Conservation (phyloP, 495 filamentous ascomycete genomes). For the Rhypophila decipiens region DNA sequence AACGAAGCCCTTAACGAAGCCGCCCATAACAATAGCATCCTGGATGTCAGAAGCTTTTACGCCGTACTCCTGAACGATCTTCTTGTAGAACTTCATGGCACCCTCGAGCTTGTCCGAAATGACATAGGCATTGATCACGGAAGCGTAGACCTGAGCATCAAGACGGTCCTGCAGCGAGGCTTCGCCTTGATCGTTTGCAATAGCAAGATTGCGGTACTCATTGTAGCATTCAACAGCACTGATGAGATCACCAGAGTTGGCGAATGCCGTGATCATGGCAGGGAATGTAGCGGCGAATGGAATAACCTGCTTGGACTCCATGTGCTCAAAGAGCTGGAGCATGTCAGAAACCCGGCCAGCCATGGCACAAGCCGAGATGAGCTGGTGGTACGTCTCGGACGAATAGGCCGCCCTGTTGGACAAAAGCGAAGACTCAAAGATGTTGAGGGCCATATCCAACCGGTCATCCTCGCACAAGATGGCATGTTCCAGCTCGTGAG, state of each 20-base stretch:
- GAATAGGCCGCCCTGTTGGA: conserved; percentile 53
- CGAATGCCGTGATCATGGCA: conserved; percentile 89
- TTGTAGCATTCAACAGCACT: conserved; percentile 95
- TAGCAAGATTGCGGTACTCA: conserved; percentile 79
- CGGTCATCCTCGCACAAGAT: conserved; percentile 83
- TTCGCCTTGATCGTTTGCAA: conserved; percentile 71
- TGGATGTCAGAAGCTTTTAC: conserved; percentile 50
- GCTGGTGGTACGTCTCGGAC: conserved; percentile 65
- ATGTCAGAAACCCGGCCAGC: conserved; percentile 75
- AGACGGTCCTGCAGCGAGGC: conserved; percentile 63
- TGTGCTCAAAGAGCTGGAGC: conserved; percentile 81
- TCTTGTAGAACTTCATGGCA: conserved; percentile 74
- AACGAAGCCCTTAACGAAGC: conserved; percentile 67
- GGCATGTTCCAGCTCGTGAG: conserved; percentile 73
- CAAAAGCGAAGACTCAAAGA: conserved; percentile 69
- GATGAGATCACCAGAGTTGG: conserved; percentile 65
- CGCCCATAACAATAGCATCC: conserved; percentile 62
- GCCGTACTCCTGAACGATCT: conserved; percentile 60
- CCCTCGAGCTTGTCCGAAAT: conserved; percentile 69
- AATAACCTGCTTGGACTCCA: conserved; percentile 67
- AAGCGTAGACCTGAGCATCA: conserved; percentile 79
- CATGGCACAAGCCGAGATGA: conserved; percentile 81
- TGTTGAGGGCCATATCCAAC: conserved; percentile 69
- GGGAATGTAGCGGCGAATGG: conserved; percentile 78
- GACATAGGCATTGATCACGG: conserved; percentile 81